Evolutionary conservation across 176 grass and related monocot genomes (phyloP).

Genomic region (Oryza punctata): DNA sequence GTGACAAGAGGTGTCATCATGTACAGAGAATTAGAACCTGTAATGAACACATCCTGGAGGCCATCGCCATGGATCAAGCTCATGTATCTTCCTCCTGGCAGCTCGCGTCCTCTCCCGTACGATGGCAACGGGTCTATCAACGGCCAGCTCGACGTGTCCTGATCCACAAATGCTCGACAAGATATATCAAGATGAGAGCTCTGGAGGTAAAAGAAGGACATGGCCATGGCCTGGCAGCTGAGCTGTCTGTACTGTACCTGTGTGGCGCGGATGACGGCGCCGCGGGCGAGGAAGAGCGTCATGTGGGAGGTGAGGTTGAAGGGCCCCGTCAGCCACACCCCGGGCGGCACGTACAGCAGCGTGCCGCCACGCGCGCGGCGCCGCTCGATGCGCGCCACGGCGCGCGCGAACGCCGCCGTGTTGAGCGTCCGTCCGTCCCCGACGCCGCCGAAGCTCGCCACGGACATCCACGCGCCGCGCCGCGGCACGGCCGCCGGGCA

Average conservation of each 20-base stretch:
- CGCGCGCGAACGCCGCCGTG: conserved; percentile 58
- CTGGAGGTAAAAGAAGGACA: not conserved
- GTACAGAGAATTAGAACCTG: conserved; percentile 48
- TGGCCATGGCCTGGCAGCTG: not conserved
- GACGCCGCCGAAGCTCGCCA: conserved; percentile 56
- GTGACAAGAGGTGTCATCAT: not conserved
- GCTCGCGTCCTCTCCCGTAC: conserved; percentile 78
- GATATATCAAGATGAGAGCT: not conserved
- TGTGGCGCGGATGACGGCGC: conserved; percentile 62
- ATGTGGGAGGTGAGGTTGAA: conserved; percentile 82
- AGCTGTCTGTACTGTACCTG: conserved; percentile 27
- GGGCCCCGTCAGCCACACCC: conserved; percentile 67
- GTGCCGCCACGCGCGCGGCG: conserved; percentile 46
- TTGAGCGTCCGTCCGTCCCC: conserved; percentile 59
- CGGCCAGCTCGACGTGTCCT: conserved; percentile 71
- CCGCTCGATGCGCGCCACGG: conserved; percentile 53
- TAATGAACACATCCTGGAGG: conserved; percentile 74
- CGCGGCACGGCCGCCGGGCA: conserved; percentile 39
- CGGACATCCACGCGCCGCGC: conserved; percentile 59
- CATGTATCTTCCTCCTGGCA: conserved; percentile 74
- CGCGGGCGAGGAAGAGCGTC: conserved; percentile 78
- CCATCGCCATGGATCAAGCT: conserved; percentile 74
- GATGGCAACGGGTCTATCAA: conserved; percentile 75
- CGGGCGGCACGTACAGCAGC: conserved; percentile 73
- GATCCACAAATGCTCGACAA: conserved; percentile 12